Conservation (phyloP, 768 basidiomycete species). For the Mycena rosella region DNA sequence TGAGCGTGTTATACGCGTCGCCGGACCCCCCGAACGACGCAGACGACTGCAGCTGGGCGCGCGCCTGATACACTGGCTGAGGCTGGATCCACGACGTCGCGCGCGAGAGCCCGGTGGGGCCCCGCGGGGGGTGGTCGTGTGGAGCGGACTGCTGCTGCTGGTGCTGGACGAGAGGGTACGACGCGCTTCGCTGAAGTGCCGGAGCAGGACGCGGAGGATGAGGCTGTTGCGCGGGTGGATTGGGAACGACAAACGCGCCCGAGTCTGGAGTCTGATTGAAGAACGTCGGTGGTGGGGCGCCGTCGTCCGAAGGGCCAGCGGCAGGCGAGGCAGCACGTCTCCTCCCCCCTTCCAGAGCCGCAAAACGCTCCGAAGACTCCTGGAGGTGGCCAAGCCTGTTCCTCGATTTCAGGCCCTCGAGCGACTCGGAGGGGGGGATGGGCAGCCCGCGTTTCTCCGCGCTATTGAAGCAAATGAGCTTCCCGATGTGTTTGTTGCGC, state of each 20-base stretch:
- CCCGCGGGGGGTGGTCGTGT: not conserved
- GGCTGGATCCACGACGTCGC: conserved; percentile 6
- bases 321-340: not conserved
- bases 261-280: no score
- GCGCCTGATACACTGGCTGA: not conserved
- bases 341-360: not conserved
- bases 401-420: not conserved
- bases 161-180: not conserved
- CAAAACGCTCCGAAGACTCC: conserved; percentile 14
- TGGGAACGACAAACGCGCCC: no score
- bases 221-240: not conserved
- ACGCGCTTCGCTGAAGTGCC: conserved; percentile 1
- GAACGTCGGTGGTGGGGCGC: no score
- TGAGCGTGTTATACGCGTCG: not conserved
- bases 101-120: not conserved
- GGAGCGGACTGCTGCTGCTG: not conserved
- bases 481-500: conserved; percentile 18
- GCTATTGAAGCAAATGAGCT: not conserved
- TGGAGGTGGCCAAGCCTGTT: not conserved
- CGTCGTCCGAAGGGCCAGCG: not conserved
- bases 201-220: not conserved
- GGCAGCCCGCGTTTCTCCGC: not conserved
- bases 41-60: not conserved
- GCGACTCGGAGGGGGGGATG: not conserved
- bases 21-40: not conserved